Percentiles rank a stretch among this genome's conserved stretches.
Conservation (phyloP, 1,284 basidiomycete species). For the Taiwanofungus camphoratus region DNA sequence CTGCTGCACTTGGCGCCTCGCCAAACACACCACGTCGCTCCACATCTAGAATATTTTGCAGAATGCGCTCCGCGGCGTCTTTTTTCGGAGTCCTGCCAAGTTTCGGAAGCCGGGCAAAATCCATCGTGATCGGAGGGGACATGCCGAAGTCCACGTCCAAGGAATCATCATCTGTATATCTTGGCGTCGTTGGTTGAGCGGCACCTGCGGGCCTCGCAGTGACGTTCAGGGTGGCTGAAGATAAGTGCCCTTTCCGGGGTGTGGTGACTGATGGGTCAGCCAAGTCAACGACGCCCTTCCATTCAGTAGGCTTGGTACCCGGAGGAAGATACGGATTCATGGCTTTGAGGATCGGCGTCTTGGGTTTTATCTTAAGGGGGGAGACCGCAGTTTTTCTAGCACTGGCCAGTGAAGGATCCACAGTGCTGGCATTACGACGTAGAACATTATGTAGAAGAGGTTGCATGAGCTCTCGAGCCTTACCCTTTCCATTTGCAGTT, state of each 20-base stretch:
- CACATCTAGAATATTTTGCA: conserved; percentile 45
- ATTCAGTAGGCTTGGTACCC: conserved; percentile 44
- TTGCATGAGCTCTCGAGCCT: conserved; percentile 35
- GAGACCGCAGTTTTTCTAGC: conserved; percentile 25
- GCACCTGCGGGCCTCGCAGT: conserved; percentile 12
- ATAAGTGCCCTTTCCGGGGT: conserved; percentile 18
- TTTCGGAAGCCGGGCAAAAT: conserved; percentile 60
- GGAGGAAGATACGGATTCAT: conserved; percentile 60
- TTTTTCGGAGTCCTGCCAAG: conserved; percentile 57
- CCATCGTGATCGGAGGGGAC: conserved; percentile 85
- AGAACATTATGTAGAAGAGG: conserved; percentile 45
- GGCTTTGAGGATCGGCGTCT: conserved; percentile 48
- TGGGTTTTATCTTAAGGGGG: conserved; percentile 44
- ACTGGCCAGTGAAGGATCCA: conserved; percentile 14
- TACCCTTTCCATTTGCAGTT: conserved; percentile 32
- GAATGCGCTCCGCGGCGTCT: conserved; percentile 63
- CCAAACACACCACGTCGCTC: conserved; percentile 20
- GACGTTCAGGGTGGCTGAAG: conserved; percentile 23
- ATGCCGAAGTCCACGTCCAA: conserved; percentile 68
- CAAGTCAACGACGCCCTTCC: conserved; percentile 75
- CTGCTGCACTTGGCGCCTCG: conserved; percentile 6
- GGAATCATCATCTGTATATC: conserved; percentile 31
- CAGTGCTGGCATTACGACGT: conserved; percentile 34
- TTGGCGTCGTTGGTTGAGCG: conserved; percentile 23
- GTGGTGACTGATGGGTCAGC: conserved; percentile 47